Conservation (phyloP, 176 grass and related monocot species). For the Cenchrus purpureus region DNA sequence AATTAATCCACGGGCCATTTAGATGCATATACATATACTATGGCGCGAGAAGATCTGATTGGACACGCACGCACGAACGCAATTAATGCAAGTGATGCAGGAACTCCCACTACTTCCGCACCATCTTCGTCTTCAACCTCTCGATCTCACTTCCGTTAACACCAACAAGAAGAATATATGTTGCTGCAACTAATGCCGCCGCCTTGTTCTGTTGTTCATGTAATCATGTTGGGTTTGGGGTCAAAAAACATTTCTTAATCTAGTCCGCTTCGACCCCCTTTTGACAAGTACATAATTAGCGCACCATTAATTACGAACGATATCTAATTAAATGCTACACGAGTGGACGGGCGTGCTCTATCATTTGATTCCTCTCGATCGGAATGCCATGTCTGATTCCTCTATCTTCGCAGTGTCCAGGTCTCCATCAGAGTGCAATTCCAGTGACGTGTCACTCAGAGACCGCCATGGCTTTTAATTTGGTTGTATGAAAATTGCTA, state of each 20-base stretch:
- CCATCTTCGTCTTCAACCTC: not conserved
- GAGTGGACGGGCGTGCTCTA: not conserved
- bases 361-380: constrained; percentile 2
- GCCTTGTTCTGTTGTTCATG: not conserved
- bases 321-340: not conserved
- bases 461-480: not conserved
- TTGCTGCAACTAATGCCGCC: constrained; percentile 10
- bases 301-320: constrained; percentile 2
- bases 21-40: not conserved
- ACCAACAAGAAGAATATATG: not conserved
- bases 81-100: not conserved
- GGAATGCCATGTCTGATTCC: constrained; percentile 14
- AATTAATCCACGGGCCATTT: not conserved
- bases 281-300: constrained; percentile 5
- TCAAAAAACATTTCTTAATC: not conserved
- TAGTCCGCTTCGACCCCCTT: not conserved
- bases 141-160: not conserved
- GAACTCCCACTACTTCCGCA: constrained; percentile 4
- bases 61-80: not conserved
- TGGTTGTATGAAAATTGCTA: not conserved
- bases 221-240: no score
- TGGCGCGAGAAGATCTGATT: not conserved
- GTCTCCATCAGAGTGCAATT: constrained; percentile 14
- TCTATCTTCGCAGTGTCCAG: not conserved
- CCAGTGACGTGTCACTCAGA: constrained; percentile 13